phyloP scores from a whole-genome alignment of 2,329 filamentous ascomycete genomes.

The Fusarium camptoceras region DNA sequence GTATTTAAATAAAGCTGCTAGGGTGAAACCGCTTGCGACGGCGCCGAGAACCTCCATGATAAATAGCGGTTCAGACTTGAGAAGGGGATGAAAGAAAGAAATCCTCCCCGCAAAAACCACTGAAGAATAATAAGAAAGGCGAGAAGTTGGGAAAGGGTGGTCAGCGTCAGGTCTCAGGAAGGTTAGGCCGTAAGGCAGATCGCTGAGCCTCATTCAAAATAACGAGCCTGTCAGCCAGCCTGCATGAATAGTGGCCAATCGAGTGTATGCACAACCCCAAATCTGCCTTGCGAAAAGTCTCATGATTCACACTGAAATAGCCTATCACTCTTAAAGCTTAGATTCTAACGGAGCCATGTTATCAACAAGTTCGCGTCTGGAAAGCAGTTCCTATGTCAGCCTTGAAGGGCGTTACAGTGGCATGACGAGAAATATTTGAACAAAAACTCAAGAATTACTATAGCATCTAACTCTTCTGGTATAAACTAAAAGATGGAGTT shows the following conservation, averaged over 20 bases:
- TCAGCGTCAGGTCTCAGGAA: neutral
- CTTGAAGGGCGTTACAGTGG: too few relatives aligned
- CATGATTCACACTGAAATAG: too few relatives aligned
- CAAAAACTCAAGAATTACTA: neutral
- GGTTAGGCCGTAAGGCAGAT: neutral
- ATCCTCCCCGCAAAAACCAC: too few relatives aligned
- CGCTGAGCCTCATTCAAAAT: neutral
- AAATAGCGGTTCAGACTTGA: too few relatives aligned
- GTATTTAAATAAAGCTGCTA: neutral
- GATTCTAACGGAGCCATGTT: too few relatives aligned
- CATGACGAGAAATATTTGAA: neutral
- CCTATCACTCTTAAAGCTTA: too few relatives aligned
- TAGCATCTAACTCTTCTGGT: too few relatives aligned
- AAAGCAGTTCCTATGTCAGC: too few relatives aligned
- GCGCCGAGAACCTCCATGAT: neutral
- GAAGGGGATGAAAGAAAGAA: too few relatives aligned
- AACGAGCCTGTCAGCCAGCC: neutral
- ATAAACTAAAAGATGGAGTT: slow-evolving; percentile 39
- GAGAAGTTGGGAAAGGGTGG: neutral
- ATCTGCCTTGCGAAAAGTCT: too few relatives aligned
- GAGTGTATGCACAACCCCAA: too few relatives aligned
- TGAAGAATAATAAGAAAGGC: neutral
- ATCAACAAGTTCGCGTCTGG: too few relatives aligned
- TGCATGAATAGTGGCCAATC: neutral
- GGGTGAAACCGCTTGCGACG: neutral